These are phyloP conservation scores for Pleurotus salmoneostramineus DNA, from an alignment of 768 basidiomycete species.

Conservation along the genomic window DNA sequence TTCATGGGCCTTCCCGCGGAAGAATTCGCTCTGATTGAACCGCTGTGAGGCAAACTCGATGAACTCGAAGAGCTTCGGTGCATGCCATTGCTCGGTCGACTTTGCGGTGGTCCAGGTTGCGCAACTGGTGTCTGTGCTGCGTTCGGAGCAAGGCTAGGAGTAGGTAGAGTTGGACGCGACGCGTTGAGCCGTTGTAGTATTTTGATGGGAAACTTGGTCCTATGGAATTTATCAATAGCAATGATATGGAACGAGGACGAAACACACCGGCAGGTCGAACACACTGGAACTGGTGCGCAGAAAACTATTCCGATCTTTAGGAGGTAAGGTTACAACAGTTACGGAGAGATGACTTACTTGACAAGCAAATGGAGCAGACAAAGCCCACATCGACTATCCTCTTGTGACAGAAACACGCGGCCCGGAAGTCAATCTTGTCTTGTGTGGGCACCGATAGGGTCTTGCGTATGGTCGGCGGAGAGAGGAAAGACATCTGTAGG, in stretches of 20 bases:
- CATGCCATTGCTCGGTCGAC: conserved; percentile 10
- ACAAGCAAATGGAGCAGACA: conserved; percentile 97
- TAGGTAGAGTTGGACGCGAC: conserved; percentile 36
- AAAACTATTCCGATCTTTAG: conserved; percentile 58
- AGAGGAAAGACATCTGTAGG: conserved; percentile 73
- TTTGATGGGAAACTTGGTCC: conserved; percentile 94
- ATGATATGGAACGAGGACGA: not conserved
- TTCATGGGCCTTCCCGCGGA: conserved; percentile 3
- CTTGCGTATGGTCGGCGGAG: conserved; percentile 60
- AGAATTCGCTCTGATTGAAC: conserved; percentile 13
- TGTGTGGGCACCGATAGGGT: conserved; percentile 85
- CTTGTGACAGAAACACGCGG: conserved; percentile 99
- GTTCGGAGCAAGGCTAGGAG: conserved; percentile 10
- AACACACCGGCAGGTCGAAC: conserved; percentile 87
- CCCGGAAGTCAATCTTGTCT: conserved; percentile 94
- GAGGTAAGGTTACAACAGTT: conserved; percentile 11
- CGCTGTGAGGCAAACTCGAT: conserved; percentile 14
- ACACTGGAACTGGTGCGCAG: conserved; percentile 90
- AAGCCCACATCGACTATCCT: conserved; percentile 95
- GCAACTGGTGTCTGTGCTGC: conserved; percentile 14
- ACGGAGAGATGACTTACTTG: conserved; percentile 55
- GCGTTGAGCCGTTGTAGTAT: conserved; percentile 81
- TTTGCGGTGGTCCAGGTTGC: conserved; percentile 26
- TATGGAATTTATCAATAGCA: conserved; percentile 22
- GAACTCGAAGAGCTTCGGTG: not conserved